Percentiles rank a stretch among this genome's conserved stretches.
Conservation (phyloP, 306 rosid species). For the Canavalia gladiata region DNA sequence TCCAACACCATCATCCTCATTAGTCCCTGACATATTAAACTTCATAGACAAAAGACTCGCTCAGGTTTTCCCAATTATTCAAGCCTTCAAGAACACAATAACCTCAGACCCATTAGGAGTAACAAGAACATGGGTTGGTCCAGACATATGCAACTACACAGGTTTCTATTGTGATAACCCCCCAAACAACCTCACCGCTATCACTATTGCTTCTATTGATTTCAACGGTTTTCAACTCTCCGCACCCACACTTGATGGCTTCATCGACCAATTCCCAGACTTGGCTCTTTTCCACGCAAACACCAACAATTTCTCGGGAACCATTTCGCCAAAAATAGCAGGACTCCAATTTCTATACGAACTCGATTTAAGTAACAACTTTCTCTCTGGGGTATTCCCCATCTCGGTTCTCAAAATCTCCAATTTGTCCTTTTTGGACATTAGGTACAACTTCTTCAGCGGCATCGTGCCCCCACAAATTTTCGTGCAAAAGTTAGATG, state of each 20-base stretch:
- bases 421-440: conserved; percentile 66
- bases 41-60: conserved; percentile 73
- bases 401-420: conserved; percentile 58
- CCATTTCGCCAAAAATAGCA: conserved; percentile 64
- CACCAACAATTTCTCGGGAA: conserved; percentile 75
- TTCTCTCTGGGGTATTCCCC: conserved; percentile 74
- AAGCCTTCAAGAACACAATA: conserved; percentile 77
- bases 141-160: conserved; percentile 74
- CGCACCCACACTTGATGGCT: conserved; percentile 75
- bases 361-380: conserved; percentile 84
- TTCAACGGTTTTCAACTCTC: conserved; percentile 77
- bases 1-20: conserved; percentile 39
- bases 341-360: conserved; percentile 69
- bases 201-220: conserved; percentile 73
- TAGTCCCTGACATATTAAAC: conserved; percentile 48
- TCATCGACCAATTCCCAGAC: conserved; percentile 81
- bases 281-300: conserved; percentile 87
- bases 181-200: conserved; percentile 73
- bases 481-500: conserved; percentile 62
- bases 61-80: conserved; percentile 70
- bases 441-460: conserved; percentile 72
- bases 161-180: conserved; percentile 86
- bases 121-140: conserved; percentile 81
- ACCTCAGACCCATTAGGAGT: conserved; percentile 76
- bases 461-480: conserved; percentile 76